Conservation (phyloP, 2,329 filamentous ascomycete genomes). For the Phialophora verrucosa region DNA sequence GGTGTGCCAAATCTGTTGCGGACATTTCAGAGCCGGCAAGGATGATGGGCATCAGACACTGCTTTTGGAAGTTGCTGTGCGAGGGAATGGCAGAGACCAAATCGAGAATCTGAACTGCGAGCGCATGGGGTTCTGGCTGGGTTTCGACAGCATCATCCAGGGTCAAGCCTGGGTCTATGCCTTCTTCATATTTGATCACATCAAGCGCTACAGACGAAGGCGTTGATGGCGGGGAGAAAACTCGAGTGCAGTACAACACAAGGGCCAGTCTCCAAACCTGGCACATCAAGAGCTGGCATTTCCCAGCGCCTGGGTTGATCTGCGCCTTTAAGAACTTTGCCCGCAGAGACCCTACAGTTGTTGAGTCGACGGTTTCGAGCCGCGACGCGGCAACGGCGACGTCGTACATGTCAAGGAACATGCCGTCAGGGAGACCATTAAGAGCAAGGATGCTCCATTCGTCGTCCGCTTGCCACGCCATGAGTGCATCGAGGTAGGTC, state of each 20-base stretch:
- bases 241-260: slow-evolving; percentile 28
- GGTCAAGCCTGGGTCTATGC: neutral
- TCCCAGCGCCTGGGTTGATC: slow-evolving; percentile 11
- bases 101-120: slow-evolving; percentile 25
- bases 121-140: slow-evolving; percentile 17
- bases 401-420: slow-evolving; percentile 35
- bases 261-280: slow-evolving; percentile 26
- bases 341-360: slow-evolving; percentile 10
- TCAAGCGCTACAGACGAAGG: neutral
- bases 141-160: neutral
- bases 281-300: slow-evolving; percentile 24
- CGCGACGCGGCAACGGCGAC: slow-evolving; percentile 25
- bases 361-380: slow-evolving; percentile 9
- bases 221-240: slow-evolving; percentile 7
- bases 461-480: slow-evolving; percentile 33
- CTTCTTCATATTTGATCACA: neutral
- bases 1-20: slow-evolving; percentile 2
- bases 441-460: slow-evolving; percentile 37
- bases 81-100: slow-evolving; percentile 23
- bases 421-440: slow-evolving; percentile 33
- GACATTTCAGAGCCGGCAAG: slow-evolving; percentile 29
- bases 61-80: slow-evolving; percentile 33
- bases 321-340: slow-evolving; percentile 19
- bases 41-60: slow-evolving; percentile 32
- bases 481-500: slow-evolving; percentile 29